These are phyloP conservation scores for Tieghemostelium lacteum DNA, from an alignment of 78 protist genomes.

Conservation along the genomic window DNA sequence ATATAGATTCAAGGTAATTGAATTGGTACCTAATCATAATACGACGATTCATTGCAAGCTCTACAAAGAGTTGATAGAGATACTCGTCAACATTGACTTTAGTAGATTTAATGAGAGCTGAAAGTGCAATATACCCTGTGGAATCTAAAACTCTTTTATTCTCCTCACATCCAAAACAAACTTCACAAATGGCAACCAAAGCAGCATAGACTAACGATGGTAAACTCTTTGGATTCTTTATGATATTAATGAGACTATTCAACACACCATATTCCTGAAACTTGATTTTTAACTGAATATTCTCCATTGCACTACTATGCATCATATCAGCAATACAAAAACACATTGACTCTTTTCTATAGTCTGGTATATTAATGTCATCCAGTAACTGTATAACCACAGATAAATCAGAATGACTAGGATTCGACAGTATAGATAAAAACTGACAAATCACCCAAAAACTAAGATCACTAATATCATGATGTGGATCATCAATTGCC, in stretches of 20 bases:
- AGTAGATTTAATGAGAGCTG: constrained; percentile 17
- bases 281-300: constrained; percentile 22
- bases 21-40: constrained; percentile 28
- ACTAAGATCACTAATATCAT: constrained; percentile 46
- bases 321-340: constrained; percentile 47
- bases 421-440: neutral
- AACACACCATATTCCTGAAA: constrained; percentile 62
- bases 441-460: constrained; percentile 34
- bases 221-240: constrained; percentile 2
- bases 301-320: neutral
- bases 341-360: constrained; percentile 41
- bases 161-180: constrained; percentile 66
- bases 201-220: constrained; percentile 40
- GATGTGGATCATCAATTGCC: neutral
- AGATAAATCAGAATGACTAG: neutral
- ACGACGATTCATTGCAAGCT: constrained; percentile 53
- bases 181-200: constrained; percentile 47
- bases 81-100: constrained; percentile 51
- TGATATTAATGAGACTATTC: neutral
- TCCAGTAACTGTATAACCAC: constrained; percentile 4
- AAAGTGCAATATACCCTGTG: constrained; percentile 50
- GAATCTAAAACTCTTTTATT: constrained; percentile 41
- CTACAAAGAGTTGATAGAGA: constrained; percentile 52
- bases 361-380: neutral
- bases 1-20: constrained; percentile 21